Evolutionary conservation across 768 basidiomycete genomes (phyloP).

Genomic region (Tylopilus vinaceipallidus): DNA sequence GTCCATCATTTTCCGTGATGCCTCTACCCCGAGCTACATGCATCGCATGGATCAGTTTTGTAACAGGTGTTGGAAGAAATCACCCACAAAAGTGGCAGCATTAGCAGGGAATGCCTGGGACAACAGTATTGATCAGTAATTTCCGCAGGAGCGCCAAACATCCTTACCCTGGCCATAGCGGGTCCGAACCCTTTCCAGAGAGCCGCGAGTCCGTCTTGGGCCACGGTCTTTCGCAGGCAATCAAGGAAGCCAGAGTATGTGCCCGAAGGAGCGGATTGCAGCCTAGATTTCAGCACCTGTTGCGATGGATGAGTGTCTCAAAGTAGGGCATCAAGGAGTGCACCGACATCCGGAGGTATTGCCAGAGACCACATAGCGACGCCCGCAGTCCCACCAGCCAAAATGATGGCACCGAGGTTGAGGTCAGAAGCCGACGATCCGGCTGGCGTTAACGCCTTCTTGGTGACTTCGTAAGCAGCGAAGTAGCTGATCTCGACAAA

Average conservation of each 20-base stretch:
- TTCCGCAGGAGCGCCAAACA: neutral
- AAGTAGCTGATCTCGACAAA: conserved; percentile 66
- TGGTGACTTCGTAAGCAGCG: conserved; percentile 93
- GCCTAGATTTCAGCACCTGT: conserved; percentile 91
- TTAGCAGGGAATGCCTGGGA: conserved; percentile 94
- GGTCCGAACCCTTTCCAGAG: conserved; percentile 98
- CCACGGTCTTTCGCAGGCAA: conserved; percentile 89
- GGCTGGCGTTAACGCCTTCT: conserved; percentile 79
- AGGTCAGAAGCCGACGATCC: conserved; percentile 79
- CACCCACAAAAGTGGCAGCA: conserved; percentile 86
- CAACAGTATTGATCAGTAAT: conserved; percentile 1
- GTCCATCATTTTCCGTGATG: conserved; percentile 82
- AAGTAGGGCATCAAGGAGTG: neutral
- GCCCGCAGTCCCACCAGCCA: conserved; percentile 93
- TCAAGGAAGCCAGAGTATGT: conserved; percentile 96
- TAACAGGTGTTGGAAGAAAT: neutral
- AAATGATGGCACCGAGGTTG: conserved; percentile 80
- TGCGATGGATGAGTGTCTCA: conserved; percentile 6
- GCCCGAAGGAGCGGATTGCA: conserved; percentile 95
- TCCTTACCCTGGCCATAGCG: conserved; percentile 81
- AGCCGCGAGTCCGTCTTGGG: conserved; percentile 79
- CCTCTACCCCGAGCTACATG: conserved; percentile 84
- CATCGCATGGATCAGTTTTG: neutral
- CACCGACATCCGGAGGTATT: conserved; percentile 91
- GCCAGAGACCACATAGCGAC: conserved; percentile 98